Evolutionary conservation across 163 green algal genomes (phyloP), one percentile per base, ranked within the genome.

Genomic region (Chlorella variabilis): DNA sequence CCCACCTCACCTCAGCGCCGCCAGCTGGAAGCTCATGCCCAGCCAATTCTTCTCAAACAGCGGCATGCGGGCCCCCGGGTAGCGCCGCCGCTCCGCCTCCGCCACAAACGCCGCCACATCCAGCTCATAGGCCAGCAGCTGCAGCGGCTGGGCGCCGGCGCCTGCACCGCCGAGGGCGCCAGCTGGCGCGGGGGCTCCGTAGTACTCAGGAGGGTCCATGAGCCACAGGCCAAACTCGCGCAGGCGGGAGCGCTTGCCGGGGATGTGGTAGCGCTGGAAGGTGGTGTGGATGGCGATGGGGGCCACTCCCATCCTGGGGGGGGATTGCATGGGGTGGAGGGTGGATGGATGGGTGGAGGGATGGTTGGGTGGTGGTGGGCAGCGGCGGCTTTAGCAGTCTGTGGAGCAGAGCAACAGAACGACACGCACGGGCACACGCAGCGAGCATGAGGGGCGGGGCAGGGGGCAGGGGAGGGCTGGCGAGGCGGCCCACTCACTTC

Each of bases 31-130:
- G 23, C 6, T 31, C 23, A 78, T 39, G 9, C 9, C 71, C 71
- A 78, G 34, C 51, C 54, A 78, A 39, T 78, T 36, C 51, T 78
- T 78, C 15, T 78, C 51, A 1, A 78, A 21, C 9, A 69, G 71
- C 11, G 71, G 51, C 71, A 78, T 78, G 51, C 34, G 7, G 1
- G 51, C 23, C 36, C 54, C 25, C 18, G 31, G 0, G 33, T 69
- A 78, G 48, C n/a, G 34, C 34, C 38, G 2, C 4, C 15, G 15
- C 54, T 68, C 71, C 9, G 54, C 51, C 25, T n/a, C 51, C 2
- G 33, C 54, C 34, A 78, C 71, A 69, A 78, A 51, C 23, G 8
- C 1, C 51, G 15, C 34, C 21, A 68, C 54, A 3, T 51, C 9
- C 25, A 58, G 36, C 13, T 54, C 15, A 39, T 78, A 78, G 5